Conservation (phyloP, 140 eudicot species). For the Senecio squalidus region DNA sequence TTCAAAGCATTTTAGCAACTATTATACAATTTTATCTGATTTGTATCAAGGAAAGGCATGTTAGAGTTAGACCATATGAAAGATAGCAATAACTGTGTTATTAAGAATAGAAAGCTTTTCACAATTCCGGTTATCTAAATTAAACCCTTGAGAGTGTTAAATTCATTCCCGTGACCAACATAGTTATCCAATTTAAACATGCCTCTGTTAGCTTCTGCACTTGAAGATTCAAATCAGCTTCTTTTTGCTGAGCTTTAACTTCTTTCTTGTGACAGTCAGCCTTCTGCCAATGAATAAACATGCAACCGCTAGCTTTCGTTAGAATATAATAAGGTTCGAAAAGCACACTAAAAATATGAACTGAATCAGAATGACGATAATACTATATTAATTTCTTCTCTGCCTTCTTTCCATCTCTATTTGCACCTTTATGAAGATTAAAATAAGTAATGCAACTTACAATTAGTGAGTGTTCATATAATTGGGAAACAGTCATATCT, state of each 20-base stretch:
- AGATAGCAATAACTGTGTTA: not conserved
- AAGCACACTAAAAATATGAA: too few relatives aligned
- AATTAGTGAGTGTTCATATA: too few relatives aligned
- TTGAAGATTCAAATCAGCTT: too few relatives aligned
- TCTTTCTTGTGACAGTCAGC: conserved; percentile 49
- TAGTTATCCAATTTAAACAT: conserved; percentile 14
- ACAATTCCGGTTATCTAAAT: not conserved
- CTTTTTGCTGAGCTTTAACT: too few relatives aligned
- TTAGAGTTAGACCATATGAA: conserved; percentile 19
- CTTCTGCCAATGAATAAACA: conserved; percentile 33
- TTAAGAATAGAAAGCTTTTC: not conserved
- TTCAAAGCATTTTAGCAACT: conserved; percentile 59
- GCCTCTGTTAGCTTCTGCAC: too few relatives aligned
- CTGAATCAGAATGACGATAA: too few relatives aligned
- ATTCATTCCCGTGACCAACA: not conserved
- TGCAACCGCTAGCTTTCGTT: not conserved
- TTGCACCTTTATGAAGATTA: too few relatives aligned
- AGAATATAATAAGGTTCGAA: not conserved
- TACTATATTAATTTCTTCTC: too few relatives aligned
- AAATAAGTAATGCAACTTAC: too few relatives aligned
- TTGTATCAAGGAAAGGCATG: conserved; percentile 10
- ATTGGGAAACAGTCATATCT: too few relatives aligned
- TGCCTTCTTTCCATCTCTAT: too few relatives aligned
- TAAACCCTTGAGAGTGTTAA: not conserved
- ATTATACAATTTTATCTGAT: conserved; percentile 82